These are phyloP conservation scores for Paxillus involutus DNA, from an alignment of 768 basidiomycete genomes.

Conservation along the genomic window DNA sequence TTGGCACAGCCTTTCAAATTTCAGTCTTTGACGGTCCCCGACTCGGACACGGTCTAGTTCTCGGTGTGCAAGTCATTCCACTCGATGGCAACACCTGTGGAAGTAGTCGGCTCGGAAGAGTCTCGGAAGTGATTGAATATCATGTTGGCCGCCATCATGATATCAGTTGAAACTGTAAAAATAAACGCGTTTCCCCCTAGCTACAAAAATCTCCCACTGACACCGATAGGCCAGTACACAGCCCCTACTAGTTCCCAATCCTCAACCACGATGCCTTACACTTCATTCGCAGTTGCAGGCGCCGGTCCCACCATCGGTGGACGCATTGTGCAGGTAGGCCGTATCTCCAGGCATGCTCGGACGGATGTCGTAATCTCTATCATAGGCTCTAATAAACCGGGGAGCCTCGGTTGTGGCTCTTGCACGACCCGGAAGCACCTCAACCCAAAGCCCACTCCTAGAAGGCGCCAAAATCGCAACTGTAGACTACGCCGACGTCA, in stretches of 20 bases:
- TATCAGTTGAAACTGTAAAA: not conserved
- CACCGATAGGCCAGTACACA: not conserved
- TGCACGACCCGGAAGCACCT: constrained; percentile 20
- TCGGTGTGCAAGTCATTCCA: too few species aligned
- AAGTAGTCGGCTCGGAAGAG: too few species aligned
- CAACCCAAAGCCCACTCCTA: constrained; percentile 18
- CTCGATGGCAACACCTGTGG: not conserved
- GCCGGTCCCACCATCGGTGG: constrained; percentile 36
- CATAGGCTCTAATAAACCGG: constrained; percentile 20
- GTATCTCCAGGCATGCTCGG: not conserved
- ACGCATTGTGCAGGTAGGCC: constrained; percentile 29
- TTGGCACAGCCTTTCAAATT: too few species aligned
- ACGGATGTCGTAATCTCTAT: not conserved
- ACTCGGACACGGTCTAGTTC: too few species aligned
- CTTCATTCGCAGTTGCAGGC: constrained; percentile 36
- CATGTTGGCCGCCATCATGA: too few species aligned
- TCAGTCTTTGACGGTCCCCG: too few species aligned
- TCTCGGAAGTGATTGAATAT: too few species aligned
- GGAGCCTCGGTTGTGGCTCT: constrained; percentile 27
- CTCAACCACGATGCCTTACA: constrained; percentile 25
- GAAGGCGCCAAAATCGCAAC: constrained; percentile 24
- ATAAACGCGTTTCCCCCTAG: not conserved
- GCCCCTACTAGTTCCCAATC: not conserved
- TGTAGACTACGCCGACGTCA: constrained; percentile 29
- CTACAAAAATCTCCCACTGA: not conserved